These are phyloP conservation scores for Trifolium pratense DNA, from an alignment of 306 rosid genomes.

Conservation along the genomic window DNA sequence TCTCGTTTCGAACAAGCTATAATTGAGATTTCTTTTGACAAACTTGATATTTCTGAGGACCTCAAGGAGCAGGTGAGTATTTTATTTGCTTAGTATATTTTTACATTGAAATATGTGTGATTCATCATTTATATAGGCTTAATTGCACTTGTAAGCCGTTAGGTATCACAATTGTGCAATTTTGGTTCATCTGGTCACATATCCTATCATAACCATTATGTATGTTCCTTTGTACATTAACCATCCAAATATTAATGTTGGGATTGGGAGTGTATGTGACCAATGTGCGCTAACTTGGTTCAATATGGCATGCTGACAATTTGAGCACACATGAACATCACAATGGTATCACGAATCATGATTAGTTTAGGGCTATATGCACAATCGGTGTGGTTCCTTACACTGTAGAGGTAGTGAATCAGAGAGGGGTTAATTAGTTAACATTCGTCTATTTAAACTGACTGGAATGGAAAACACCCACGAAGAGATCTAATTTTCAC, in stretches of 20 bases:
- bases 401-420: neutral
- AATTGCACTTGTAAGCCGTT: neutral
- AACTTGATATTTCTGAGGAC: constrained; percentile 77
- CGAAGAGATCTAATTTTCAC: neutral
- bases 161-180: neutral
- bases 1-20: constrained; percentile 66
- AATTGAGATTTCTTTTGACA: constrained; percentile 50
- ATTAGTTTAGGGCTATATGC: constrained; percentile 2
- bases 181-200: neutral
- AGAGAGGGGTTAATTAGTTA: neutral
- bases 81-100: neutral
- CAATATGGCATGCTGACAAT: neutral
- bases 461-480: neutral
- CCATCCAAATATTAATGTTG: neutral
- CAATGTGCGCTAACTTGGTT: neutral
- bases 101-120: neutral
- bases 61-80: constrained; percentile 82
- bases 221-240: neutral
- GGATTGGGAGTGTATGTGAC: constrained; percentile 1
- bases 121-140: neutral
- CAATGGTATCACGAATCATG: neutral
- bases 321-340: neutral
- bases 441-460: neutral
- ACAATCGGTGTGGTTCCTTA: neutral
- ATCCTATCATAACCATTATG: neutral